phyloP scores from a whole-genome alignment of 106 monocot species.

The Iris macrosiphon region DNA sequence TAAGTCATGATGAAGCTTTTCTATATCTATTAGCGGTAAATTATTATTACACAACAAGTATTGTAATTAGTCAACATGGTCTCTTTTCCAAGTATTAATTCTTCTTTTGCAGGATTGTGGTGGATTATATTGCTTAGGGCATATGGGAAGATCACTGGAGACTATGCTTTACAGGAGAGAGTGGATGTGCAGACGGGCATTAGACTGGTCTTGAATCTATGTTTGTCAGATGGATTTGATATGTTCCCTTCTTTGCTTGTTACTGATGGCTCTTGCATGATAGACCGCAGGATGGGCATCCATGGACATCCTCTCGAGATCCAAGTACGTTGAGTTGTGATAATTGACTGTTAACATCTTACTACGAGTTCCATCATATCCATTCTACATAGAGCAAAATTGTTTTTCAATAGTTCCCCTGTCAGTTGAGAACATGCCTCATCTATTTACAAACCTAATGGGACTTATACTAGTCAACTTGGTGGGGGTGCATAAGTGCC shows the following conservation, averaged over 20 bases:
- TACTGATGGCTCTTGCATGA: slow-evolving; percentile 99
- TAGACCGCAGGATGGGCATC: slow-evolving; percentile 97
- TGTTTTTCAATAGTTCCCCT: too few relatives aligned
- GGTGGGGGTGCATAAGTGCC: too few relatives aligned
- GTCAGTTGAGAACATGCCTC: too few relatives aligned
- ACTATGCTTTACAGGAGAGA: slow-evolving; percentile 81
- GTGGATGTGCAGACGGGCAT: slow-evolving; percentile 96
- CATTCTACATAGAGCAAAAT: too few relatives aligned
- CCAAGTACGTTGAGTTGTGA: slow-evolving; percentile 44
- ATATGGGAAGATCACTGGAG: slow-evolving; percentile 87
- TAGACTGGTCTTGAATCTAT: slow-evolving; percentile 75
- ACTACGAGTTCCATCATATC: too few relatives aligned
- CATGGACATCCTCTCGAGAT: slow-evolving; percentile 99
- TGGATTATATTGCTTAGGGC: slow-evolving; percentile 96
- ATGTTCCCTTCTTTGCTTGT: slow-evolving; percentile 96
- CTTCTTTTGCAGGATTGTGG: slow-evolving; percentile 59
- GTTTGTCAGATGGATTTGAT: slow-evolving; percentile 96
- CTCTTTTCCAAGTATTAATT: too few relatives aligned
- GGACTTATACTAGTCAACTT: too few relatives aligned
- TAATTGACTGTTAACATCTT: background rate
- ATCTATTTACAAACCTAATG: too few relatives aligned
- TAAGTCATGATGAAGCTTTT: slow-evolving; percentile 16
- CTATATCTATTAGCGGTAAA: too few relatives aligned
- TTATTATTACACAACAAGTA: background rate
- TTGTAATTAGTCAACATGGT: too few relatives aligned